phyloP scores from a whole-genome alignment of 2,329 filamentous ascomycete species.

The Orbilia ellipsospora region DNA sequence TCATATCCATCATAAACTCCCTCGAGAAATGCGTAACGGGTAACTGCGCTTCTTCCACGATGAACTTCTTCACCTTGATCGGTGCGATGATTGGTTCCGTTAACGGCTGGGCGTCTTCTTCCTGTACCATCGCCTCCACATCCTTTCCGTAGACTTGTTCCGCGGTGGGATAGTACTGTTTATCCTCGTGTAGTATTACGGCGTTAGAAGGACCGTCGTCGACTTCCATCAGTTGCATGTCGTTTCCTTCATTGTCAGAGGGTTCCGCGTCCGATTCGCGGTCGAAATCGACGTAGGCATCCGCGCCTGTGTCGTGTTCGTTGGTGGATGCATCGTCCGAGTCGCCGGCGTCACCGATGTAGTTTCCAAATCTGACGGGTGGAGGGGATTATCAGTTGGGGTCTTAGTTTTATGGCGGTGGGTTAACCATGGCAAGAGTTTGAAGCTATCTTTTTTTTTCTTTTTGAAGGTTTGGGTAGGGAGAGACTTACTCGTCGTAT shows the following conservation, averaged over 20 bases:
- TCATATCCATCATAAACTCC: constrained; percentile 88
- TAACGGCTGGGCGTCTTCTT: constrained; percentile 94
- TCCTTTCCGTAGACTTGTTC: constrained; percentile 93
- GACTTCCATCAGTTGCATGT: constrained; percentile 91
- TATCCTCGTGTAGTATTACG: constrained; percentile 98
- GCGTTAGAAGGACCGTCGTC: constrained; percentile 92
- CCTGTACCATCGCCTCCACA: constrained; percentile 94
- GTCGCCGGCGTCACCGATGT: constrained; percentile 88
- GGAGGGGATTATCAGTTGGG: constrained; percentile 56
- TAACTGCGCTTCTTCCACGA: constrained; percentile 88
- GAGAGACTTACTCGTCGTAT: constrained; percentile 81
- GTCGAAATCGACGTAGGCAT: constrained; percentile 76
- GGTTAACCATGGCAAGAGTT: constrained; percentile 21
- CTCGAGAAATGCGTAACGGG: constrained; percentile 67
- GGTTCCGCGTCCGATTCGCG: constrained; percentile 74
- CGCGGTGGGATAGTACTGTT: constrained; percentile 99
- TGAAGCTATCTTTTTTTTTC: constrained; percentile 6
- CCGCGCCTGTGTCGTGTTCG: constrained; percentile 75
- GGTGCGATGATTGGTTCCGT: constrained; percentile 93
- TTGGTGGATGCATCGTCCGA: constrained; percentile 80
- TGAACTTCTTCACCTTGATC: constrained; percentile 94
- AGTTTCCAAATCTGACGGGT: constrained; percentile 85
- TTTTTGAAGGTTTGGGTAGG: background rate
- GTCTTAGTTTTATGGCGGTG: constrained; percentile 10
- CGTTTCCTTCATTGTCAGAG: constrained; percentile 72